These are phyloP conservation scores for Penicillium simplicissimum DNA, from an alignment of 495 filamentous ascomycete genomes.

Conservation along the genomic window DNA sequence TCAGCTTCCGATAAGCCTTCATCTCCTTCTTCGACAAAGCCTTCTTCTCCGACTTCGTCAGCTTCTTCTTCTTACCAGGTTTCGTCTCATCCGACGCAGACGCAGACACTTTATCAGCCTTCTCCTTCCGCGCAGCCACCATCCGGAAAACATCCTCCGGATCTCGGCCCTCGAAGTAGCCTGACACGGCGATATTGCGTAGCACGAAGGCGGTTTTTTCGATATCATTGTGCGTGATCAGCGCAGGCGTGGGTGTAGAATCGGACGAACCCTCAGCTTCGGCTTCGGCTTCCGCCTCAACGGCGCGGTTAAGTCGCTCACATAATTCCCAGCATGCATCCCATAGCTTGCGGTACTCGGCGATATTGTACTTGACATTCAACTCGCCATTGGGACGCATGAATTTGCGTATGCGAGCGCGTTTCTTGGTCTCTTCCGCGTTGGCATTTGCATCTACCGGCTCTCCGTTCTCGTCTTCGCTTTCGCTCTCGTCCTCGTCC, in stretches of 20 bases:
- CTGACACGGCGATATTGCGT: conserved; percentile 35
- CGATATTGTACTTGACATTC: conserved; percentile 62
- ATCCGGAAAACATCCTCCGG: not conserved
- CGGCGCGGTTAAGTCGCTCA: conserved; percentile 40
- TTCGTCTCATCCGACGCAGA: not conserved
- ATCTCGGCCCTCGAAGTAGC: conserved; percentile 11
- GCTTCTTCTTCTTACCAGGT: not conserved
- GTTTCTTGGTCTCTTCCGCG: too few relatives aligned
- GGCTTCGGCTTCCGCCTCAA: conserved; percentile 3
- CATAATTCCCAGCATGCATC: conserved; percentile 44
- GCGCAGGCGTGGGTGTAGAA: not conserved
- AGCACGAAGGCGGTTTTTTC: conserved; percentile 70
- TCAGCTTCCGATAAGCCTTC: not conserved
- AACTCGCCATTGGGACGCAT: conserved; percentile 42
- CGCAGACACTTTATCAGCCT: not conserved
- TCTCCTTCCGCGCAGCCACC: not conserved
- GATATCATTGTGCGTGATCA: conserved; percentile 55
- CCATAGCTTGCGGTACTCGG: conserved; percentile 62
- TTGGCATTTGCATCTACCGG: not conserved
- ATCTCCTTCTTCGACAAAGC: conserved; percentile 6
- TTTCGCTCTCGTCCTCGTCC: conserved; percentile 1
- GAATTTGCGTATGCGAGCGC: conserved; percentile 7
- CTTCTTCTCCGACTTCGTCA: not conserved
- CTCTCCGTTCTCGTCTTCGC: conserved; percentile 46
- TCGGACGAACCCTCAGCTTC: not conserved